phyloP scores from a whole-genome alignment of 192 early-diverging fungal species.

The Fimicolochytrium jonesii region DNA sequence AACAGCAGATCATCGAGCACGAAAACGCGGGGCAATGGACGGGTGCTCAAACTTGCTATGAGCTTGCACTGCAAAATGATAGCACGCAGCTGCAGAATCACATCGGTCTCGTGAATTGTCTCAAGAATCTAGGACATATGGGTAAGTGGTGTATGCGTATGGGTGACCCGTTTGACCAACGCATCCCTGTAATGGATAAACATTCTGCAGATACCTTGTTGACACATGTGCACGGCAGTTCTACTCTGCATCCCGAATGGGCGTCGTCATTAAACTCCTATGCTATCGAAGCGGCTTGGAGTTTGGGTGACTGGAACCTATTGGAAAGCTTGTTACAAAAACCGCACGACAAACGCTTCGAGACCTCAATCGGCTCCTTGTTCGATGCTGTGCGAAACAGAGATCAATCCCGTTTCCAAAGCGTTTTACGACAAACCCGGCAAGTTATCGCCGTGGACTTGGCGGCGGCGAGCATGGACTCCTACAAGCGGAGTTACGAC shows the following conservation, averaged over 20 bases:
- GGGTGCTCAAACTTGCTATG: conserved; percentile 62
- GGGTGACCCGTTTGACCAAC: background rate
- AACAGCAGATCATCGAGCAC: conserved; percentile 65
- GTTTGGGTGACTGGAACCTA: conserved; percentile 54
- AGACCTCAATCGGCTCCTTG: conserved; percentile 50
- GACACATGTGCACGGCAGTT: conserved; percentile 41
- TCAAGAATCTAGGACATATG: conserved; percentile 65
- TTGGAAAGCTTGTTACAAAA: conserved; percentile 44
- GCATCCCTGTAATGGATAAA: background rate
- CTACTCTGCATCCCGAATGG: conserved; percentile 47
- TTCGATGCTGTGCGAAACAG: conserved; percentile 44
- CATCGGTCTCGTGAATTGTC: conserved; percentile 61
- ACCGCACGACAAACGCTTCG: conserved; percentile 44
- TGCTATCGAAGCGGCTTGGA: conserved; percentile 62
- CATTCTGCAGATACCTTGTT: conserved; percentile 47
- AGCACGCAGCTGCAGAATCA: conserved; percentile 43
- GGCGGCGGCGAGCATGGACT: conserved; percentile 59
- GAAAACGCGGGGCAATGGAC: conserved; percentile 63
- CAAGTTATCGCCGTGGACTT: conserved; percentile 45
- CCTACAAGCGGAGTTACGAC: conserved; percentile 60
- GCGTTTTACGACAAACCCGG: conserved; percentile 39
- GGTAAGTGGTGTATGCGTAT: conserved; percentile 38
- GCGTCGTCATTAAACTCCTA: conserved; percentile 38
- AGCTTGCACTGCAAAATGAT: conserved; percentile 44
- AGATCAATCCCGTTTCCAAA: conserved; percentile 23